These are phyloP conservation scores for Gaeumannomyces sp. DNA, from an alignment of 2,329 filamentous ascomycete genomes.

Conservation along the genomic window DNA sequence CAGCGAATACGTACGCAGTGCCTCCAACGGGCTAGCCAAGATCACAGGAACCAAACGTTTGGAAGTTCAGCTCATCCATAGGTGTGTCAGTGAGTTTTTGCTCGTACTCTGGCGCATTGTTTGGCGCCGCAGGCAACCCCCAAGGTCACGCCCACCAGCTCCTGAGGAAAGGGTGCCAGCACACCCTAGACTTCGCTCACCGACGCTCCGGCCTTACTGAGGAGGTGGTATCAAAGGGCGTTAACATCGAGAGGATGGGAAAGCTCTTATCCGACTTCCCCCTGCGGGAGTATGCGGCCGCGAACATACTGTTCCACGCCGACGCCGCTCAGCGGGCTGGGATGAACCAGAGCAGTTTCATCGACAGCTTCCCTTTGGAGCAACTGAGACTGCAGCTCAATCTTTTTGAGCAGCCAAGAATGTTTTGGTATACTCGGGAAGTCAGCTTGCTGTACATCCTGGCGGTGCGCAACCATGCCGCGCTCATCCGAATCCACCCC, in stretches of 20 bases:
- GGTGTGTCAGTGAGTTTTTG: slow-evolving; percentile 43
- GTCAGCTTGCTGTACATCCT: slow-evolving; percentile 10
- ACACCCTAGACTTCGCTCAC: slow-evolving; percentile 25
- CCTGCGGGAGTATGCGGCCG: slow-evolving; percentile 40
- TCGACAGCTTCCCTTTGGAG: slow-evolving; percentile 21
- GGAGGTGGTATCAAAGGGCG: not conserved
- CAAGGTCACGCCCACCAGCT: slow-evolving; percentile 31
- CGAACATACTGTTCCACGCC: slow-evolving; percentile 34
- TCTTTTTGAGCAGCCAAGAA: not conserved
- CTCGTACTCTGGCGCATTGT: slow-evolving; percentile 26
- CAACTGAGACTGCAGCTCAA: not conserved
- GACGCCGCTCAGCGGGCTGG: slow-evolving; percentile 25
- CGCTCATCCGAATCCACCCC: slow-evolving; percentile 9
- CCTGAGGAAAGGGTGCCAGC: slow-evolving; percentile 36
- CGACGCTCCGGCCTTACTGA: not conserved
- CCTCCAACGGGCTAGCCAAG: slow-evolving; percentile 46
- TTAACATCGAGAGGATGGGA: not conserved
- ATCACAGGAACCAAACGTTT: slow-evolving; percentile 23
- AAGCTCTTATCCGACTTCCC: slow-evolving; percentile 25
- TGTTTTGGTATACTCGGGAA: not conserved
- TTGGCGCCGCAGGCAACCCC: slow-evolving; percentile 25
- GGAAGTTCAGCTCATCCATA: slow-evolving; percentile 47
- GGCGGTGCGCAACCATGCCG: slow-evolving; percentile 9
- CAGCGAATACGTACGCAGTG: slow-evolving; percentile 31
- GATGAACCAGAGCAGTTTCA: slow-evolving; percentile 25